Base-by-base conservation (phyloP, 257 asterid species). In the Avicennia marina region DNA sequence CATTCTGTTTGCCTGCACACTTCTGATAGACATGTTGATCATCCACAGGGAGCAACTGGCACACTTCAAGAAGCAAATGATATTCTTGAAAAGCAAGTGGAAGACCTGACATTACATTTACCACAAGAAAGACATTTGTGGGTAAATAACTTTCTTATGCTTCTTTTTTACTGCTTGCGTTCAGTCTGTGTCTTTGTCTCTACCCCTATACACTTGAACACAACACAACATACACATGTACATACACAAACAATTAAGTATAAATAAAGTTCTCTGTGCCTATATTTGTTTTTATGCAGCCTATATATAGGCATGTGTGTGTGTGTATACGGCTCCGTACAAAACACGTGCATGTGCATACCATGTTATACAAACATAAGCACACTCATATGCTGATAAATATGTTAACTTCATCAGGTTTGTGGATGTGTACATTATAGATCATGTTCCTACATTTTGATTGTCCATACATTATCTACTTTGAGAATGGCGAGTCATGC, bases 21-120 rank as follows among this genome's bases (percentile, higher is more conserved):
- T 52, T 53, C n/a, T 57, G 34, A 62, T 59, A 47, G 31, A 18
- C 34, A 21, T 65, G 42, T 64, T 13, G 36, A 63, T 49, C 61
- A 62, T 65, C 56, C 66, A 68, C 71, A 90, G 97, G 88, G 80
- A 60, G 68, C 95, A 62, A 82, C 80, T 72, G 90, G 85, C 27
- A 90, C 85, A 33, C 96, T 86, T 53, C 79, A 72, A 77, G 94
- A 90, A 73, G 93, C 93, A 57, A 86, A 90, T 71, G 75, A 71
- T 67, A 82, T 77, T 69, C 98, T 87, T 75, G 90, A 87, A 77
- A 84, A 80, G 75, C 77, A 72, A 62, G 95, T 90, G 74, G 85
- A 82, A 71, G 94, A 90, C 55, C 82, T 90, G 63, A 74, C 78
- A 46, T 68, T 78, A 76, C 86, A 78, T 69, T 67, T 86, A 72